A percentile compares a stretch with the other conserved stretches of the same genome.
These are phyloP conservation scores for Emericellopsis atlantica DNA, from an alignment of 2,329 filamentous ascomycete genomes.

Conservation along the genomic window DNA sequence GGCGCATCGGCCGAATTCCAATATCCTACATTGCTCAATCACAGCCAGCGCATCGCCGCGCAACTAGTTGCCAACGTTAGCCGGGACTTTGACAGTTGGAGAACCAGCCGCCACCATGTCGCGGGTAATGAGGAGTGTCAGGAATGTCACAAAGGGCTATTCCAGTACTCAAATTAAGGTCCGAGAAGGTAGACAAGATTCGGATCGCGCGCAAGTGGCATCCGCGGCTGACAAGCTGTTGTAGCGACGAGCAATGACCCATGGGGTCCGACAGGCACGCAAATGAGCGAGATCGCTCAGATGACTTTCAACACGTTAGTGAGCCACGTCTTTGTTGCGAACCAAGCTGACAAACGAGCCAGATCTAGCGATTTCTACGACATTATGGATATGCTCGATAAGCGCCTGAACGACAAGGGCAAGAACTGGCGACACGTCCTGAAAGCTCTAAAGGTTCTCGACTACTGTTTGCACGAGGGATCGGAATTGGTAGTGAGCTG, in stretches of 20 bases:
- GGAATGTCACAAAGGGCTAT: conserved; percentile 99
- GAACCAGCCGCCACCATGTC: conserved; percentile 54
- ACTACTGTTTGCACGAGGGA: conserved; percentile 95
- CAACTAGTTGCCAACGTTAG: not conserved
- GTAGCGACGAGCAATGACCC: conserved; percentile 95
- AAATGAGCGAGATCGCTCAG: conserved; percentile 97
- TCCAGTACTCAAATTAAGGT: conserved; percentile 96
- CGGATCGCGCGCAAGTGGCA: not conserved
- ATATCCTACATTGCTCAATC: not conserved
- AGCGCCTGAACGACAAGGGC: conserved; percentile 95
- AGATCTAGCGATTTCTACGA: conserved; percentile 97
- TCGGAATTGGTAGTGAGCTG: conserved; percentile 95
- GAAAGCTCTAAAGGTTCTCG: conserved; percentile 92
- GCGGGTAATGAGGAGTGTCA: conserved; percentile 92
- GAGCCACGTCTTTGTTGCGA: not conserved
- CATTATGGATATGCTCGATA: conserved; percentile 99
- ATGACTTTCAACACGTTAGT: conserved; percentile 95
- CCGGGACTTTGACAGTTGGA: not conserved
- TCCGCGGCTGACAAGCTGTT: conserved; percentile 8
- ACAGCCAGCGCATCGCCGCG: not conserved
- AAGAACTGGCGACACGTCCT: conserved; percentile 99
- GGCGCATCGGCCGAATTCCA: not conserved
- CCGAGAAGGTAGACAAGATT: conserved; percentile 63
- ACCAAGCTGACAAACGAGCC: conserved; percentile 1
- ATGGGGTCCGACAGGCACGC: conserved; percentile 94